Conservation (phyloP, 106 monocot genomes). For the Cymbidium sinense region DNA sequence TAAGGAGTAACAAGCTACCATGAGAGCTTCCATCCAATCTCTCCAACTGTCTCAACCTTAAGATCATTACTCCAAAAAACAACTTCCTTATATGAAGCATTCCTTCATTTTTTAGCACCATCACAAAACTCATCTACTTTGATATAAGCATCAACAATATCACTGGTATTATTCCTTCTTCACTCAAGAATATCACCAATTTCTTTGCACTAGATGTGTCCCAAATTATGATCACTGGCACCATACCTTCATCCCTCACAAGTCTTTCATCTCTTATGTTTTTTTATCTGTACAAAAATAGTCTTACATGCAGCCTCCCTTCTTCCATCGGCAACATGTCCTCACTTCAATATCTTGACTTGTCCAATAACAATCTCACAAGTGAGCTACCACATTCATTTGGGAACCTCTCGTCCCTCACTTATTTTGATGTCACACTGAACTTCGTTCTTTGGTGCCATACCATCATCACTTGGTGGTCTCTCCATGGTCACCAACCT, state of each 20-base stretch:
- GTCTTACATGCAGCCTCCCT: neutral
- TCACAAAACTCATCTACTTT: slow-evolving; percentile 5
- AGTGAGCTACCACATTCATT: neutral
- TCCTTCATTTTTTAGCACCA: slow-evolving; percentile 14
- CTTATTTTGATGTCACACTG: slow-evolving; percentile 1
- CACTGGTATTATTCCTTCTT: slow-evolving; percentile 12
- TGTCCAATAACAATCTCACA: neutral
- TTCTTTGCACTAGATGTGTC: neutral
- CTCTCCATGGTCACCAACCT: neutral
- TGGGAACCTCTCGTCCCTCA: slow-evolving; percentile 23
- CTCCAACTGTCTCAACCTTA: neutral
- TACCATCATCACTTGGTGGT: slow-evolving; percentile 13
- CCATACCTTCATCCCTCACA: slow-evolving; percentile 6
- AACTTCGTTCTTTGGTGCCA: slow-evolving; percentile 17
- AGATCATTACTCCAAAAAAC: slow-evolving; percentile 8
- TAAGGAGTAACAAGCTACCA: slow-evolving; percentile 13
- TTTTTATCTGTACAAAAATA: neutral
- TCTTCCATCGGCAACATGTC: neutral
- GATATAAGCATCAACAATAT: slow-evolving; percentile 1
- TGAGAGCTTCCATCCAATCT: slow-evolving; percentile 28
- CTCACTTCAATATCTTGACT: neutral
- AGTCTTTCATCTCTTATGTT: neutral
- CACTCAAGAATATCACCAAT: neutral
- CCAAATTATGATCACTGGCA: slow-evolving; percentile 3
- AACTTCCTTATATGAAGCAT: slow-evolving; percentile 21